Evolutionary conservation across 805 yeast genomes (phyloP).

Genomic region (Huiozyma naganishii): DNA sequence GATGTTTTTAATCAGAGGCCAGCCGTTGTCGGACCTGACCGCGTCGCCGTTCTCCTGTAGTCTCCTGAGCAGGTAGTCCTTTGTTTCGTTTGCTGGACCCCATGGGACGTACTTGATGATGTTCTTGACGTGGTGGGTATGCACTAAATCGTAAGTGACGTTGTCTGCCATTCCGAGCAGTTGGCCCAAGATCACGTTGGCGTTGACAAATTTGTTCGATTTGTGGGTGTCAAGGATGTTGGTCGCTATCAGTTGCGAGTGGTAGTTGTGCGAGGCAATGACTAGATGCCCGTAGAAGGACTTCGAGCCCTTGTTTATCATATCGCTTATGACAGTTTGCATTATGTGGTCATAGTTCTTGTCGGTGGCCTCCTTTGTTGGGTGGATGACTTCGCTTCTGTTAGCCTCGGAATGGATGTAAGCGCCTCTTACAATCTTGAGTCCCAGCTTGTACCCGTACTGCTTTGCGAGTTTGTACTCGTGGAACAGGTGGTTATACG

Average conservation of each 20-base stretch:
- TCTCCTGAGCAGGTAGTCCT: constrained; percentile 79
- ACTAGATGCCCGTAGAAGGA: constrained; percentile 65
- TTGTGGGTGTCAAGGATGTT: constrained; percentile 32
- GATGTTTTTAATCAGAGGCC: constrained; percentile 55
- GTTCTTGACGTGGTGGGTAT: constrained; percentile 53
- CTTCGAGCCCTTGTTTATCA: constrained; percentile 35
- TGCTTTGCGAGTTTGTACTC: constrained; percentile 58
- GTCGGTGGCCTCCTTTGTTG: constrained; percentile 75
- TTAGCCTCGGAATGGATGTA: constrained; percentile 82
- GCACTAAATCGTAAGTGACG: constrained; percentile 63
- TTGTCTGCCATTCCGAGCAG: constrained; percentile 93
- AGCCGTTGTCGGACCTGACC: constrained; percentile 74
- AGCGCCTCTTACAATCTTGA: constrained; percentile 92
- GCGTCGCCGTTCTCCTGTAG: constrained; percentile 95
- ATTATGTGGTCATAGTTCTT: constrained; percentile 62
- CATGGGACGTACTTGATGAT: constrained; percentile 92
- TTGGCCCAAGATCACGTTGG: constrained; percentile 79
- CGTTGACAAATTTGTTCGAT: constrained; percentile 40
- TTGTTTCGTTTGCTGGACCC: constrained; percentile 94
- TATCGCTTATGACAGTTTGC: constrained; percentile 45
- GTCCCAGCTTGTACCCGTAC: constrained; percentile 60
- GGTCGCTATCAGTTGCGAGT: constrained; percentile 66
- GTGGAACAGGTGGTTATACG: constrained; percentile 45
- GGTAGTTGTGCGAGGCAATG: constrained; percentile 82
- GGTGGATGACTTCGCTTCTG: constrained; percentile 56